Base-by-base conservation (phyloP, 805 yeast genomes). In the Ogataea zsoltii region DNA sequence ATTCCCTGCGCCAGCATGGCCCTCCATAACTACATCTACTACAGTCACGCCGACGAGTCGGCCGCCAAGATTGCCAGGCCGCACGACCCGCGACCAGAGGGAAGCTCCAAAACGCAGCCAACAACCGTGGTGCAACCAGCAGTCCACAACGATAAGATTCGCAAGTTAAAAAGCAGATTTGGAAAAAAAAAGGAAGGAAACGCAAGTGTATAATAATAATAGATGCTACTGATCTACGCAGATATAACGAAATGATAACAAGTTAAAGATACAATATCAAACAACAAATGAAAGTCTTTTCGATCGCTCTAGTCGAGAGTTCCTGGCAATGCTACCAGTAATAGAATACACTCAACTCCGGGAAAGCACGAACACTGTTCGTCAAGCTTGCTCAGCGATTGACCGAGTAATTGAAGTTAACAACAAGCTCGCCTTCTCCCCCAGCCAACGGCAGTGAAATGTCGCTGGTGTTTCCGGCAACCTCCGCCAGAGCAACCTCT, bases 401-500 rank as follows among this genome's bases (percentile, higher is more conserved):
- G 13, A 51, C 37, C 11, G 51, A 47, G 45, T 68, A 71, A 48
- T 63, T 68, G 58, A 72, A 68, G 54, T 70, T 71, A 13, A 79
- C 72, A 39, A 60, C 54, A 53, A 80, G 41, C 28, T 54, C 42
- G 13, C 58, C 69, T 7, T 42, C 49, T 18, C 80, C 81, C 17
- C 60, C 60, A 6, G 68, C 71, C 25, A 70, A 51, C 32, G 70
- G 59, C 46, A 75, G 51, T 0, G 60, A 54, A 19, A 79, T 46
- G 35, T 75, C 74, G 16, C 75, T 76, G 16, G 66, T 62, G 26
- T 65, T 69, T 51, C 78, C 79, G 36, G 70, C 54, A n/a, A 68
- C 74, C 14, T 83, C 83, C 33, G 67, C 58, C 50, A 87, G 67
- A 11, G 68, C 65, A 25, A 88, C 56, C 31, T 77, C 70, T 7